Percentiles rank a stretch among this genome's conserved stretches.
Conservation (phyloP, 139 green algal species). For the Ettlia oleoabundans region DNA sequence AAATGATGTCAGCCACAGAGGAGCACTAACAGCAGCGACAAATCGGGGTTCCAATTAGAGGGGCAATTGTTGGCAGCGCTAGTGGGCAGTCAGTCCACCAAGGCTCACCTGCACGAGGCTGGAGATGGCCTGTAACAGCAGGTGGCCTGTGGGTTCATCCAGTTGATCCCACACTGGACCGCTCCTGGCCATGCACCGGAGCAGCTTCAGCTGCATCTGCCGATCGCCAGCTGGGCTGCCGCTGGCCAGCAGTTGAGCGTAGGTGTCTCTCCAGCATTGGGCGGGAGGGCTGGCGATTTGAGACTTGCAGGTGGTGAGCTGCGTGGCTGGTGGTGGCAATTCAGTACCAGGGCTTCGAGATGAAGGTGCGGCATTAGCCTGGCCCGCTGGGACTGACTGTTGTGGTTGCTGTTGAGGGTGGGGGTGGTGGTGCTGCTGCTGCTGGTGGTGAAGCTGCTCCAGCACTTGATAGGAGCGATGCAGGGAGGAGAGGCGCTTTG, state of each 20-base stretch:
- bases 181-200: conserved; percentile 8
- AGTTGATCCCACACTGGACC: conserved; percentile 15
- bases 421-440: background rate
- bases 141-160: background rate
- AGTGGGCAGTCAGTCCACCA: no score
- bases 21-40: no score
- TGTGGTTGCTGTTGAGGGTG: background rate
- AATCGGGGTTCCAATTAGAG: no score
- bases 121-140: background rate
- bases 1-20: no score
- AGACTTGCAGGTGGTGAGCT: no score
- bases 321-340: no score
- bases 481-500: conserved; percentile 25
- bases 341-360: no score
- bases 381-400: background rate
- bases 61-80: no score
- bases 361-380: no score
- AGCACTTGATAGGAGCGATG: conserved; percentile 17
- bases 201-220: conserved; percentile 6
- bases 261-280: background rate
- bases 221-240: background rate
- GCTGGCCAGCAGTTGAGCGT: background rate
- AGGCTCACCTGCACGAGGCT: no score
- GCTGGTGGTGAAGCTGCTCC: background rate
- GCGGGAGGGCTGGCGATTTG: no score